Evolutionary conservation across 805 yeast genomes (phyloP).

Genomic region (Pichia manshurica): DNA sequence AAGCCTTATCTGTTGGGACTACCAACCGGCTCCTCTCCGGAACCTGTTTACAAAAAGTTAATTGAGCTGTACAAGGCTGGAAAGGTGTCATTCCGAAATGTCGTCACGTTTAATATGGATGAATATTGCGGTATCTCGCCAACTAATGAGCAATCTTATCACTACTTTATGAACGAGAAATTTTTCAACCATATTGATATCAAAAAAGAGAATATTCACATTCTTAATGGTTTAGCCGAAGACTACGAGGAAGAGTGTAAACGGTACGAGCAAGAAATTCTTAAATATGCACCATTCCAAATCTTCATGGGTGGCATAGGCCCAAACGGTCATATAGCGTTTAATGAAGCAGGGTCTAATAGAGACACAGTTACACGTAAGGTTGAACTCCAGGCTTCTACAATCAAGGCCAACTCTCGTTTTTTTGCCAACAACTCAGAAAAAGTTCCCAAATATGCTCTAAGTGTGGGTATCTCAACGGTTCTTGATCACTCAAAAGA

Average conservation of each 20-base stretch:
- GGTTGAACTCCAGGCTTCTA: conserved; percentile 42
- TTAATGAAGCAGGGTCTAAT: conserved; percentile 50
- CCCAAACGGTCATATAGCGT: conserved; percentile 57
- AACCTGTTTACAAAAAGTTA: conserved; percentile 43
- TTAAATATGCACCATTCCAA: conserved; percentile 43
- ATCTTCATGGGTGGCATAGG: conserved; percentile 56
- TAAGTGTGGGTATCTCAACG: conserved; percentile 54
- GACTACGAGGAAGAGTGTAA: conserved; percentile 43
- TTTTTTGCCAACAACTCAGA: conserved; percentile 42
- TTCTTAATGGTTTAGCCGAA: conserved; percentile 46
- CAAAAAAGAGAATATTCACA: conserved; percentile 45
- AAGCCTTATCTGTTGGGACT: conserved; percentile 52
- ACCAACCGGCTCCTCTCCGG: conserved; percentile 61
- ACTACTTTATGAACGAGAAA: conserved; percentile 51
- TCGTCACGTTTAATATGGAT: conserved; percentile 58
- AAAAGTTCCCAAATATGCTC: conserved; percentile 47
- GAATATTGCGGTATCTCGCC: conserved; percentile 50
- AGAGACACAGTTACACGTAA: conserved; percentile 41
- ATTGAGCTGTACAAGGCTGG: conserved; percentile 40
- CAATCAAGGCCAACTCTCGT: conserved; percentile 48
- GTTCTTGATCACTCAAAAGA: conserved; percentile 51
- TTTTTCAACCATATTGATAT: conserved; percentile 53
- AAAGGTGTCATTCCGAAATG: conserved; percentile 42
- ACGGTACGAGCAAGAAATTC: conserved; percentile 43
- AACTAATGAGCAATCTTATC: conserved; percentile 45